A percentile compares a stretch with the other conserved stretches of the same genome.
Conservation (phyloP, 2,329 filamentous ascomycete genomes). For the Diaporthe citri region DNA sequence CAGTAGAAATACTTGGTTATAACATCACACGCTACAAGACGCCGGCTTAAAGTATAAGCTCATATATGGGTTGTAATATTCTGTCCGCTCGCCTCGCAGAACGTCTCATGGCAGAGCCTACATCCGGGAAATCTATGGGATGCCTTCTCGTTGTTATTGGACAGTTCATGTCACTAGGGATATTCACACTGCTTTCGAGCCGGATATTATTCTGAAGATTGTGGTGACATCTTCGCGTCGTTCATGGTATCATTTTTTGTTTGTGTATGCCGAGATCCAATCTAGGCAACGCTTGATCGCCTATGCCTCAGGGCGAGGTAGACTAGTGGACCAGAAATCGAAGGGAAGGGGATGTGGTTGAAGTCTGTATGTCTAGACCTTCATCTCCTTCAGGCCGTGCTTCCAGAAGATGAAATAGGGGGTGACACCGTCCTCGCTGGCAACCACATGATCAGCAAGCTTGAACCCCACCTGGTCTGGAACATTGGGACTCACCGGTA, state of each 20-base stretch:
- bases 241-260: slow-evolving; percentile 40
- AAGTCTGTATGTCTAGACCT: slow-evolving; percentile 76
- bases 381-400: slow-evolving; percentile 88
- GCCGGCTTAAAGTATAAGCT: no score
- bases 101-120: no score
- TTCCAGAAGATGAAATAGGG: slow-evolving; percentile 95
- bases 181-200: not conserved
- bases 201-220: slow-evolving; percentile 7
- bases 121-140: no score
- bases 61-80: not conserved
- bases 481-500: slow-evolving; percentile 70
- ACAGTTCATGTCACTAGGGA: not conserved
- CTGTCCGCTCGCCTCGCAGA: not conserved
- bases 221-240: slow-evolving; percentile 31
- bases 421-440: slow-evolving; percentile 84
- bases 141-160: not conserved
- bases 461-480: not conserved
- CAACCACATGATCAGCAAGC: not conserved
- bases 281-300: slow-evolving; percentile 31
- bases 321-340: slow-evolving; percentile 26
- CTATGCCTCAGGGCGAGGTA: slow-evolving; percentile 29
- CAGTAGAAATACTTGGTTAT: no score
- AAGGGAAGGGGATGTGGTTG: slow-evolving; percentile 1
- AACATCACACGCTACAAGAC: not conserved
- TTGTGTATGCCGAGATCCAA: slow-evolving; percentile 36